Evolutionary conservation across 495 filamentous ascomycete species (phyloP).

Genomic region (Bacidia gigantensis): DNA sequence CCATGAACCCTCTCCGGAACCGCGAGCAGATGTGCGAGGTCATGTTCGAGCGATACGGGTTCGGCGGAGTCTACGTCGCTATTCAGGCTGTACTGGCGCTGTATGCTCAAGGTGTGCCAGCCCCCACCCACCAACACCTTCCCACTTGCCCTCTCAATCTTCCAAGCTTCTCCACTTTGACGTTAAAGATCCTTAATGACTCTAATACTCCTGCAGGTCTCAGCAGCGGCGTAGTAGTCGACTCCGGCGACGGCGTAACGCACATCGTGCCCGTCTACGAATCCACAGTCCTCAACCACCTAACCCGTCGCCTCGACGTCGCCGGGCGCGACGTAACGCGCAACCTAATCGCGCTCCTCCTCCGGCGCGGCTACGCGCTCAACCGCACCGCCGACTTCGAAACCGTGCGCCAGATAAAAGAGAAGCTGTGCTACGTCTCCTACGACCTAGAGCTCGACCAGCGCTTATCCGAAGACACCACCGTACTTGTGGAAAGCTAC

Average conservation of each 20-base stretch:
- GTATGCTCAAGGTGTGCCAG: conserved; percentile 76
- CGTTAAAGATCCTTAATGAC: background rate
- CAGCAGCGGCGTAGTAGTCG: conserved; percentile 89
- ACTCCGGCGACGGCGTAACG: conserved; percentile 95
- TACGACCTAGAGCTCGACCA: conserved; percentile 97
- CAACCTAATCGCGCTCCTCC: conserved; percentile 88
- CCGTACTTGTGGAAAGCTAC: conserved; percentile 92
- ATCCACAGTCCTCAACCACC: conserved; percentile 91
- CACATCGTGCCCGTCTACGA: conserved; percentile 98
- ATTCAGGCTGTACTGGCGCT: conserved; percentile 96
- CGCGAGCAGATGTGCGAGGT: conserved; percentile 94
- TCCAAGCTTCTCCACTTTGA: background rate
- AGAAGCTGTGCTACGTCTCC: conserved; percentile 98
- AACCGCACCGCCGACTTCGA: conserved; percentile 99
- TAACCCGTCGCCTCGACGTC: conserved; percentile 84
- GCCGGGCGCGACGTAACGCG: conserved; percentile 94
- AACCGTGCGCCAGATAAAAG: conserved; percentile 97
- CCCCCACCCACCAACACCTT: background rate
- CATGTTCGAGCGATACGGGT: conserved; percentile 95
- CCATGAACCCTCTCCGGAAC: conserved; percentile 94
- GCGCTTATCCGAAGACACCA: conserved; percentile 91
- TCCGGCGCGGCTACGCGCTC: conserved; percentile 88
- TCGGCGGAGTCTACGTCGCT: conserved; percentile 95
- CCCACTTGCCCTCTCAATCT: background rate
- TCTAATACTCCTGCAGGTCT: conserved; percentile 44